Evolutionary conservation across 441 rosid species (phyloP).

Genomic region (Oxalis stricta): DNA sequence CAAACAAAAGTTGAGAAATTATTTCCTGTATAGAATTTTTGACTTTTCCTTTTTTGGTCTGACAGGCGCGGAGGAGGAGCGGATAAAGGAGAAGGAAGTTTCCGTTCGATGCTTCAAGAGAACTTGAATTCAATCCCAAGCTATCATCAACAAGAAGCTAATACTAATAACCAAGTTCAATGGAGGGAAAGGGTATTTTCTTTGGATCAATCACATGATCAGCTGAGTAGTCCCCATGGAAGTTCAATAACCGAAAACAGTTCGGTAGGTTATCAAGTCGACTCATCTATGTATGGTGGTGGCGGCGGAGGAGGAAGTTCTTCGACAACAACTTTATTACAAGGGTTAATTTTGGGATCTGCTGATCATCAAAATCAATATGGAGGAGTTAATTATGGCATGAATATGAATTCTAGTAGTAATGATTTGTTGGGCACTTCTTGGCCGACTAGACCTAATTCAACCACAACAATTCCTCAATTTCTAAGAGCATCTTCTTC

Average conservation of each 20-base stretch:
- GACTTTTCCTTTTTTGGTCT: conserved; percentile 11
- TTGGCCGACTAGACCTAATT: conserved; percentile 36
- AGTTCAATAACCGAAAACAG: conserved; percentile 52
- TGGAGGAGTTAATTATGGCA: conserved; percentile 24
- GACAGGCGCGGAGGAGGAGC: too few species aligned
- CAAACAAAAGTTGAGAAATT: not conserved
- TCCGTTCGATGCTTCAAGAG: conserved; percentile 71
- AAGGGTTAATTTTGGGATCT: conserved; percentile 39
- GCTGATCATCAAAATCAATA: conserved; percentile 23
- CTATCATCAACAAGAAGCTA: conserved; percentile 31
- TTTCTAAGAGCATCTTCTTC: conserved; percentile 59
- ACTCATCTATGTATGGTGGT: conserved; percentile 36
- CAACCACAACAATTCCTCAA: conserved; percentile 38
- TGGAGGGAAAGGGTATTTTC: conserved; percentile 45
- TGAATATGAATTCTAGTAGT: conserved; percentile 1
- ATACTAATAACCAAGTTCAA: conserved; percentile 27
- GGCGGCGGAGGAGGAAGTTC: too few species aligned
- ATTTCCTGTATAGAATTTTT: not conserved
- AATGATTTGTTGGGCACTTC: conserved; percentile 32
- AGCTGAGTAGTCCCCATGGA: conserved; percentile 49
- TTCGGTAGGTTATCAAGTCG: conserved; percentile 41
- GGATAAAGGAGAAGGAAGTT: conserved; percentile 49
- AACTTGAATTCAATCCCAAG: conserved; percentile 38
- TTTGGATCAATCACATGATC: conserved; percentile 44
- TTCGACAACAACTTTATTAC: conserved; percentile 38